Base-by-base conservation (phyloP, 225 moss, liverwort and hornwort genomes). In the Rhytidiadelphus loreus region DNA sequence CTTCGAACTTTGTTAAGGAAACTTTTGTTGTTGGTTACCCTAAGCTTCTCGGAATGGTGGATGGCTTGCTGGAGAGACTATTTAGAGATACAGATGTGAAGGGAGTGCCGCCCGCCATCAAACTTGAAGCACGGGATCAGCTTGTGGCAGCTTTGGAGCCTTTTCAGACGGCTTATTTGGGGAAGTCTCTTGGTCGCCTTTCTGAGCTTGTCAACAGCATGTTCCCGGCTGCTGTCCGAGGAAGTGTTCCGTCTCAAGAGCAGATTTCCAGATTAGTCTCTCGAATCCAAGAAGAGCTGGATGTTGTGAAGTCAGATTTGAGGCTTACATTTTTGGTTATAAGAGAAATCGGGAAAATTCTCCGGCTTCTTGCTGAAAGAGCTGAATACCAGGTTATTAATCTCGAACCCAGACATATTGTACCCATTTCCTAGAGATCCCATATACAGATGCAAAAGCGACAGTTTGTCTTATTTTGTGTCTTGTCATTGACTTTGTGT, bases 1-100 rank as follows among this genome's bases (percentile, higher is more conserved):
- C 97, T 84, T 98, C 98, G 69, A 98, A 92, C 90, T 98, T 97
- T 90, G 95, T 98, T 12, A 98, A 96, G 91, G 98, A 98, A 86
- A 96, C 95, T 16, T 98, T 98, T 84, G 97, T 98, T 26, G 88
- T 95, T n/a, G 98, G 96, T 81, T 98, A 97, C 79, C 97, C 98
- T 58, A 98, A 97, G 89, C 97, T 98, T 82, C 87, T 98, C n/a
- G 95, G 94, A 70, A 92, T 97, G 90, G 95, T 96, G 57, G 97
- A 96, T 85, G 93, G 94, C 80, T 91, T 98, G 86, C 89, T 97
- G 84, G 98, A 98, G 89, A 96, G 95, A 77, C 87, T 98, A 23
- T 91, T 92, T 50, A 92, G 95, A 61, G 98, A 96, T 90, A 97
- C 98, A 56, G 95, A 97, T 82, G 97, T 98, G 66, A 98, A 94